A percentile compares a stretch with the other conserved stretches of the same genome.
Conservation (phyloP, 73 alveolate species). For the Paramecium octaurelia region DNA sequence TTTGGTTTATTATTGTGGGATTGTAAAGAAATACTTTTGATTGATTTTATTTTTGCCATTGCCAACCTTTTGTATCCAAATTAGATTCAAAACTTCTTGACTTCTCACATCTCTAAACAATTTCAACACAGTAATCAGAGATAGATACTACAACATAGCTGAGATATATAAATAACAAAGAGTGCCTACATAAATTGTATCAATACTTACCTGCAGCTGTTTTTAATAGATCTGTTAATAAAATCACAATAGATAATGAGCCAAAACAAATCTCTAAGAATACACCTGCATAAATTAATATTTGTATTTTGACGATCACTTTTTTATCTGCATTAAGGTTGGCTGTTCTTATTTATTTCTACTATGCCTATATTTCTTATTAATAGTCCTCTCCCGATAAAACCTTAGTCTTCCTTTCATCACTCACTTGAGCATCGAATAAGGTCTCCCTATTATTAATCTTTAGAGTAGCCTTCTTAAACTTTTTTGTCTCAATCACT, state of each 20-base stretch:
- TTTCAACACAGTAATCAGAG: neutral
- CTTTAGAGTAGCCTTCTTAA: neutral
- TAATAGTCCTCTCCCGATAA: neutral
- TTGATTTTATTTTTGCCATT: neutral
- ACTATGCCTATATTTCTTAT: neutral
- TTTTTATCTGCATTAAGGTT: neutral
- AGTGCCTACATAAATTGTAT: neutral
- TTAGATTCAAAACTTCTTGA: neutral
- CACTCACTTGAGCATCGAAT: neutral
- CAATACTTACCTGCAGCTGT: neutral
- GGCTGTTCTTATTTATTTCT: neutral
- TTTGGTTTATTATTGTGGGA: neutral
- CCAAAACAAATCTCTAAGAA: conserved; percentile 12
- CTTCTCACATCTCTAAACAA: conserved; percentile 46
- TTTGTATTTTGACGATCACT: neutral
- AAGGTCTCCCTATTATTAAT: neutral
- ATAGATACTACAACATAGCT: neutral
- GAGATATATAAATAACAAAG: conserved; percentile 15
- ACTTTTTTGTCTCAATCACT: neutral
- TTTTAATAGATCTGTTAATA: neutral
- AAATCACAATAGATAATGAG: neutral
- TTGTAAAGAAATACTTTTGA: neutral
- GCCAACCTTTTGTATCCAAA: conserved; percentile 36
- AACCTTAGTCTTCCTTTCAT: neutral
- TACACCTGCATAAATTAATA: conserved; percentile 21